Evolutionary conservation across 768 basidiomycete species (phyloP).

Genomic region (Rhizopogon sp.): DNA sequence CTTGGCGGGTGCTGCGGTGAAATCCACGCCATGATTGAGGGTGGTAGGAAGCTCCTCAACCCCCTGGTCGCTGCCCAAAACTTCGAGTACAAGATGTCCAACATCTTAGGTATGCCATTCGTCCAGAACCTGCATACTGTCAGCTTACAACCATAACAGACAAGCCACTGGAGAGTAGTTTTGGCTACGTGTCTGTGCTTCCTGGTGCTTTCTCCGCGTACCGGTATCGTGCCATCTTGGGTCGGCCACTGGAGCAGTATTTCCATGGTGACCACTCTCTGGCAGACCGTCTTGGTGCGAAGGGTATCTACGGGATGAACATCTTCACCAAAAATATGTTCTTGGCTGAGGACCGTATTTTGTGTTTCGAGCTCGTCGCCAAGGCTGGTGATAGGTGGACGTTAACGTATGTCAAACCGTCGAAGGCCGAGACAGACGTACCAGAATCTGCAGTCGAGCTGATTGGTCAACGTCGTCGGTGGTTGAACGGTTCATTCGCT

Average conservation of each 20-base stretch:
- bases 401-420: constrained; percentile 87
- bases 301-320: constrained; percentile 95
- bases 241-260: constrained; percentile 79
- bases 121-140: not conserved
- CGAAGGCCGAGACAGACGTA: constrained; percentile 96
- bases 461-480: constrained; percentile 92
- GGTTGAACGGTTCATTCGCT: constrained; percentile 95
- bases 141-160: constrained; percentile 38
- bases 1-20: constrained; percentile 90
- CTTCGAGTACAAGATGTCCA: constrained; percentile 98
- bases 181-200: constrained; percentile 92
- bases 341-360: constrained; percentile 91
- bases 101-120: constrained; percentile 66
- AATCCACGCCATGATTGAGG: constrained; percentile 95
- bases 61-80: constrained; percentile 94
- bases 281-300: constrained; percentile 86
- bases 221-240: constrained; percentile 87
- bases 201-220: constrained; percentile 98
- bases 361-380: constrained; percentile 95
- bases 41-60: constrained; percentile 86
- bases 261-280: constrained; percentile 87
- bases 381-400: constrained; percentile 88
- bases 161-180: constrained; percentile 92
- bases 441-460: constrained; percentile 88
- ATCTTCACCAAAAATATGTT: constrained; percentile 96